Base-by-base conservation (phyloP, 1,284 basidiomycete genomes). In the Cutaneotrichosporon curvatum region DNA sequence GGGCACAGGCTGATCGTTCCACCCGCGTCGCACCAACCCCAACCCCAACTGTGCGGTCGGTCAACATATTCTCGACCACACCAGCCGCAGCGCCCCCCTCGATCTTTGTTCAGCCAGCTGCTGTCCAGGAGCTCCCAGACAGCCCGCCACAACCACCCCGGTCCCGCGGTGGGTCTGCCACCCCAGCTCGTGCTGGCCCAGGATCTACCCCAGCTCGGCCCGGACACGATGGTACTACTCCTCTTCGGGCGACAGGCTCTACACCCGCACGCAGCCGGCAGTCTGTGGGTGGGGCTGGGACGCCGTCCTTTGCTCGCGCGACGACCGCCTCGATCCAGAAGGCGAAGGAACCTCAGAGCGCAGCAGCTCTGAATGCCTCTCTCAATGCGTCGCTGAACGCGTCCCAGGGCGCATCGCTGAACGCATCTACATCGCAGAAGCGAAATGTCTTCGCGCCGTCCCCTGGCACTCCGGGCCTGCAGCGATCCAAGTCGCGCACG, bases 401-500 rank as follows among this genome's bases (percentile, higher is more conserved):
- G 25, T 28, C 25, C n/a, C n/a, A n/a, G n/a, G 25, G 12, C 25
- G 12, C 12, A 7, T 28, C 25, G 25, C 25, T 28, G 8, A 45
- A 33, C 21, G 8, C 23, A n/a, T 31, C 44, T 3, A 25, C 31
- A 8, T 48, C 49, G 2, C 44, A 55, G 37, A 67, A 65, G 48
- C 53, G 65, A 16, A 70, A 70, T 43, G 53, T 66, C 31, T 70
- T 68, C 38, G 65, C 59, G 3, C 64, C 62, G 5, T 63, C 62
- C 0, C 66, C 64, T 3, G 43, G 25, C 8, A 23, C 40, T 1
- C 32, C 41, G 15, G 37, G 23, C 14, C 37, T 54, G 22, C 56
- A 55, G 28, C 62, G 63, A 1, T 31, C 35, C 47, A 60, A 60
- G 33, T 45, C 53, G 3, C 54, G 56, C 8, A 63, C 63, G 0